Evolutionary conservation across 495 filamentous ascomycete genomes (phyloP), one percentile per base, ranked within the genome.

Genomic region (Penicillium tannophilum): DNA sequence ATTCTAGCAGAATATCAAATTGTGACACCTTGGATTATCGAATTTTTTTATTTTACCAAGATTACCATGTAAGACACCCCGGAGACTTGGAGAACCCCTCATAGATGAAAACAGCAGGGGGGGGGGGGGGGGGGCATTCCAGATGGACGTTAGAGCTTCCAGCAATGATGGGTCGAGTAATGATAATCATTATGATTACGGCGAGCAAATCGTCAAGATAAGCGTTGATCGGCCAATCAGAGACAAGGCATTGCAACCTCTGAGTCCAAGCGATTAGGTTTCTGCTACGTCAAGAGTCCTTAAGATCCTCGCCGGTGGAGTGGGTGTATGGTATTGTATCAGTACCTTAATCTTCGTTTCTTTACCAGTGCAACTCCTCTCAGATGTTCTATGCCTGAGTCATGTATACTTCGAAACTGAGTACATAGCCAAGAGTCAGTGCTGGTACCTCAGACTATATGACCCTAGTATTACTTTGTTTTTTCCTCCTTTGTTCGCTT

Each of bases 231-330:
- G 19, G 28, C 73, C 75, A 78, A 78, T 78, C 65, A 78, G 57
- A 26, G 30, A 0, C 5, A 3, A 39, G 62, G 60, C 52, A 70
- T 78, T 73, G 56, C 69, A 70, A 76, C 63, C 59, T 65, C 60
- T 65, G 49, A 46, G 49, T 59, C 63, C 62, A 67, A 63, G 59
- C 71, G 72, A 76, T 76, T 75, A 77, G 69, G 63, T 74, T 73
- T 68, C 48, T 59, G 55, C 74, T 73, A 78, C 73, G 75, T 76
- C 75, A 76, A 71, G 71, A 49, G 30, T 26, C 36, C 9, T 26
- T 54, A 23, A 45, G 53, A 65, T 58, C 60, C 55, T 45, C 49
- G 20, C 20, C 20, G 36, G 54, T 61, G 54, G 51, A 56, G 31
- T 55, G 54, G 44, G 4, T 36, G 45, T 56, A 63, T 48, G 2